These are phyloP conservation scores for Chaetomiaceae sp. DNA, from an alignment of 2,329 filamentous ascomycete genomes.

Conservation along the genomic window DNA sequence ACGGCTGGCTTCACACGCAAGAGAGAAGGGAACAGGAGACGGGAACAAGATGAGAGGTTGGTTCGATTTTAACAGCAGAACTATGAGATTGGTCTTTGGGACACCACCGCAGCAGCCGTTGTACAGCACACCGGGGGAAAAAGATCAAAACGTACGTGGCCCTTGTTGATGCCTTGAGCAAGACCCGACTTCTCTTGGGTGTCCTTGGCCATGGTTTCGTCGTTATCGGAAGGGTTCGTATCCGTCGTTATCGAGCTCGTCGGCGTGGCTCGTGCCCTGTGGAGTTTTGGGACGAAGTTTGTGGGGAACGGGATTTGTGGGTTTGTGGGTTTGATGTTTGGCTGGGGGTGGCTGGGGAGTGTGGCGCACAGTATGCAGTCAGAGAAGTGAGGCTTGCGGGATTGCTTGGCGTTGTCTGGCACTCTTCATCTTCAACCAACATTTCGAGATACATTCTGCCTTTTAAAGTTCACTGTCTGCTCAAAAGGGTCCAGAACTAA, in stretches of 20 bases:
- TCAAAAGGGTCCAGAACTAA: no score
- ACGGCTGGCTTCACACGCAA: no score
- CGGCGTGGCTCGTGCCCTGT: slow-evolving; percentile 9
- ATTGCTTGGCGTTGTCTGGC: no score
- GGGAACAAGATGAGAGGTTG: neutral
- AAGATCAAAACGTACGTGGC: slow-evolving; percentile 56
- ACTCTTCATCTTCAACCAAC: no score
- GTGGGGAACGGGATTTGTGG: slow-evolving; percentile 5
- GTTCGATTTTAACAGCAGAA: no score
- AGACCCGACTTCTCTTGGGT: slow-evolving; percentile 54
- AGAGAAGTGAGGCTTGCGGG: no score
- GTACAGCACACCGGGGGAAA: no score
- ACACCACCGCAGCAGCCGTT: no score
- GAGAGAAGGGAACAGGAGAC: neutral
- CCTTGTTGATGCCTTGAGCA: slow-evolving; percentile 56
- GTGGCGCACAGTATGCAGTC: no score
- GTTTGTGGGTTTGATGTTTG: neutral
- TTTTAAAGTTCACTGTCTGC: no score
- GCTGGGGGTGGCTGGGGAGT: slow-evolving; percentile 13
- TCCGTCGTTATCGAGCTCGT: neutral
- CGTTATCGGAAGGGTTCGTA: slow-evolving; percentile 15
- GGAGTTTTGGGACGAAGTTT: slow-evolving; percentile 9
- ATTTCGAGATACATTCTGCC: no score
- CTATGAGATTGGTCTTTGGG: no score
- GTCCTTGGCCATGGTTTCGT: slow-evolving; percentile 58